Evolutionary conservation across 768 basidiomycete species (phyloP), one percentile per base, ranked within the genome.

Genomic region (Boletus rufocinnamomeus): DNA sequence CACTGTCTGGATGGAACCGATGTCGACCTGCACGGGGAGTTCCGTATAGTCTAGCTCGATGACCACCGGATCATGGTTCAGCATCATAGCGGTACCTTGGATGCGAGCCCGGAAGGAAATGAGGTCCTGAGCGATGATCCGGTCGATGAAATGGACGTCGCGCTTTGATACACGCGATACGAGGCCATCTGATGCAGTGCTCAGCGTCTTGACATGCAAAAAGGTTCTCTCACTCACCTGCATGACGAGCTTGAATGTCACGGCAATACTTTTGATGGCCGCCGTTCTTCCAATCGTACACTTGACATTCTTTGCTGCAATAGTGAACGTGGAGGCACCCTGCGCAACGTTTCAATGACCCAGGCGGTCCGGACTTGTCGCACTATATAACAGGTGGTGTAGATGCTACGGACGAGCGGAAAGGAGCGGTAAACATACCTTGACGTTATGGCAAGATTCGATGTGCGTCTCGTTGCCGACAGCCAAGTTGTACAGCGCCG

Each of bases 271-370:
- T 62, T 56, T 55, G 60, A 54, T 73, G 70, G 4, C 59, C 56
- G 13, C 72, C 70, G n/a, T 60, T 57, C 54, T 62, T 71, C 70
- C 70, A 71, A 38, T 71, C 70, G 50, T 69, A 63, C 0, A 56
- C 66, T 47, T 71, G 72, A 52, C 72, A 73, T 54, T 72, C 70
- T 48, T 58, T 71, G 57, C 68, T 63, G 53, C 70, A 71, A 41
- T 71, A 73, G 48, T 70, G 56, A 25, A 72, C 70, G 41, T 70
- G 66, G 45, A 67, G 67, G 51, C 70, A 71, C 10, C 70, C 68
- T 7, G 62, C 62, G 21, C 72, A 71, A 4, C 58, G 63, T 44
- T 68, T 73, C 45, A 72, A 64, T 28, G 66, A 68, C 25, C 63
- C 68, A 9, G 61, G 54, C 23, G 70, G 68, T 19, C 66, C 68